Evolutionary conservation across 768 basidiomycete species (phyloP).

Genomic region (Leccinum uliginosum): DNA sequence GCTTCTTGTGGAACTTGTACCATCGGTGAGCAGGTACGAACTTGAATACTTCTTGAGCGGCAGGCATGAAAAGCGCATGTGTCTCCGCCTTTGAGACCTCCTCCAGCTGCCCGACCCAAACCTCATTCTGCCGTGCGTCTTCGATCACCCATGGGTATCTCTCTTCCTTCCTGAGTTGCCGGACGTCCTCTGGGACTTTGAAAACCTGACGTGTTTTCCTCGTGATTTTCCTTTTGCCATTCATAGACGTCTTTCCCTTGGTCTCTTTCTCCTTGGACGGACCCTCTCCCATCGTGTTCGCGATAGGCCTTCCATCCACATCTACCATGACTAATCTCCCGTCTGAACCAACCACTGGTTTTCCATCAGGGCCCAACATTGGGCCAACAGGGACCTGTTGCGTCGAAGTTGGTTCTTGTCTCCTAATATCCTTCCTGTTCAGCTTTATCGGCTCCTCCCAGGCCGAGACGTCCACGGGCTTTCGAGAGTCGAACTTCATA

Average conservation of each 20-base stretch:
- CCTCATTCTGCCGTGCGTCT: conserved; percentile 63
- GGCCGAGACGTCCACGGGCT: conserved; percentile 59
- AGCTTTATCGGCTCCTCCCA: conserved; percentile 80
- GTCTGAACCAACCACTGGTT: conserved; percentile 74
- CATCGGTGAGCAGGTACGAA: conserved; percentile 85
- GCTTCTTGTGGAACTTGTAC: conserved; percentile 90
- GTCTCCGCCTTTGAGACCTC: conserved; percentile 67
- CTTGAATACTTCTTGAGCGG: conserved; percentile 76
- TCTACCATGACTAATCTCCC: conserved; percentile 81
- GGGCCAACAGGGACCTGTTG: conserved; percentile 56
- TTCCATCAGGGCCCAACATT: conserved; percentile 80
- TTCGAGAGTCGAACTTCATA: conserved; percentile 84
- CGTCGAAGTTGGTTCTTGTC: conserved; percentile 36
- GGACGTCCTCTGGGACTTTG: conserved; percentile 69
- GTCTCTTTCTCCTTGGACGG: conserved; percentile 30
- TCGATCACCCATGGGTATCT: conserved; percentile 92
- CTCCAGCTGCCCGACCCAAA: conserved; percentile 82
- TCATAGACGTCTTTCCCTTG: conserved; percentile 41
- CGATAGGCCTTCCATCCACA: conserved; percentile 68
- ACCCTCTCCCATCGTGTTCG: conserved; percentile 29
- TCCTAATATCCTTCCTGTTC: conserved; percentile 77
- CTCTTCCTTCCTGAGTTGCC: conserved; percentile 81
- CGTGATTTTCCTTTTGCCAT: conserved; percentile 70
- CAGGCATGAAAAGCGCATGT: conserved; percentile 81
- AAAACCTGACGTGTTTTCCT: conserved; percentile 84